Evolutionary conservation across 164 flowering plant species (phyloP).

Genomic region (Brasenia schreberi): DNA sequence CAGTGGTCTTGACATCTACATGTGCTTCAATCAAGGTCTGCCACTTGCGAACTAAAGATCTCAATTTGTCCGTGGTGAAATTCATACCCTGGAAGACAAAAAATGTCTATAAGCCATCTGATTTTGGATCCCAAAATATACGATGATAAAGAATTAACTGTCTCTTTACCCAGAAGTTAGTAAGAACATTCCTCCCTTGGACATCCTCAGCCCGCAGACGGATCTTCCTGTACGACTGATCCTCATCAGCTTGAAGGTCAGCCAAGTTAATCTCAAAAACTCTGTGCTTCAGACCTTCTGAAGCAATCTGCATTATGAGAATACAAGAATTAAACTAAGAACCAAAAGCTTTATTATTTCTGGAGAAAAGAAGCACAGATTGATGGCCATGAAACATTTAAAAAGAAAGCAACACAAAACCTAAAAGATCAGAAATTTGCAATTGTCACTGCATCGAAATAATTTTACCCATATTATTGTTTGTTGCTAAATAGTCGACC

Average conservation of each 20-base stretch:
- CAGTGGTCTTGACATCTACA: constrained; percentile 14
- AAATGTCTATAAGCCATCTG: background rate
- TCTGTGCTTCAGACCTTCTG: constrained; percentile 27
- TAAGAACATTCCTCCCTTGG: constrained; percentile 7
- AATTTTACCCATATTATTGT: too few species aligned
- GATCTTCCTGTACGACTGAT: constrained; percentile 15
- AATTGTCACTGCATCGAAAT: too few species aligned
- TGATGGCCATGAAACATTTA: too few species aligned
- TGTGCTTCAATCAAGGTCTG: too few species aligned
- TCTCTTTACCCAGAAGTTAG: constrained; percentile 21
- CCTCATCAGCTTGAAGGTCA: too few species aligned
- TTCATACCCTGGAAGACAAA: constrained; percentile 19
- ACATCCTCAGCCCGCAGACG: constrained; percentile 23
- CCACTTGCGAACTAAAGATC: background rate
- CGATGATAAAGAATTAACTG: too few species aligned
- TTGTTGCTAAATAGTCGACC: too few species aligned
- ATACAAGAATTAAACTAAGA: constrained; percentile 41
- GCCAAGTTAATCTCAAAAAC: constrained; percentile 19
- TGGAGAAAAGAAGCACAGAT: too few species aligned
- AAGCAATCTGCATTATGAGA: constrained; percentile 40
- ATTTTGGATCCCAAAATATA: too few species aligned
- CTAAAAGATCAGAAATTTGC: too few species aligned
- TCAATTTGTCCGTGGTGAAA: constrained; percentile 27
- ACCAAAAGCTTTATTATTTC: too few species aligned
- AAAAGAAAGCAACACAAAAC: too few species aligned